Base-by-base conservation (phyloP, 2,329 filamentous ascomycete species). In the Nemania abortiva region DNA sequence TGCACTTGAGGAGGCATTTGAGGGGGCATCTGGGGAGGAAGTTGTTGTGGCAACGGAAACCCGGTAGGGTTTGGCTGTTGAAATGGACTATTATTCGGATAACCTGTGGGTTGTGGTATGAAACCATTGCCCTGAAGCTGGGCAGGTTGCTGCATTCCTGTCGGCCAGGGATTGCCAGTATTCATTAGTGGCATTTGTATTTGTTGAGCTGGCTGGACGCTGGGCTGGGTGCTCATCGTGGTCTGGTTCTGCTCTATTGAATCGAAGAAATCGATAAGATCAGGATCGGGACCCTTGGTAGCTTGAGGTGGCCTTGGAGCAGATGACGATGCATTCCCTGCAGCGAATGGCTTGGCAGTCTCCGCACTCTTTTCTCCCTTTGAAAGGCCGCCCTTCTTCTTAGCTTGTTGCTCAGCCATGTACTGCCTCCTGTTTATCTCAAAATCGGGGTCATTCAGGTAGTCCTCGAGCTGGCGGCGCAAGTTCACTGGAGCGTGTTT, bases 401-500 rank as follows among this genome's bases (percentile, higher is more conserved):
- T 87, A 15, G 91, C 92, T 66, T 95, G 92, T 77, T 95, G 91
- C 77, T 97, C 93, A 0, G 93, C 92, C 59, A 98, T 83, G 77
- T 97, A 99, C 79, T 99, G 96, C 74, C 94, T 87, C 70, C 96
- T 88, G 75, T 98, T 96, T 65, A 95, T 88, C 75, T 99, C 96
- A 76, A 99, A 99, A 79, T 99, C 96, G 2, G 94, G 90, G 76
- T 99, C 96, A 71, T 95, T 91, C 54, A 99, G 84, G 78, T 99
- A 98, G 74, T 99, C 96, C 79, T 98, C 94, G 29, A 99, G 86
- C 65, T 97, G 94, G 29, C 91, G 91, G 18, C 93, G 93, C 61
- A 99, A 82, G 77, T 96, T 97, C 1, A 97, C 95, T 0, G 96
- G 97, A 6, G 96, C 96, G 79, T 99, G 96, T 83, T 98, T 98